Conservation (phyloP, 1,139 yeast genomes). For the Sugiyamaella neomexicana region DNA sequence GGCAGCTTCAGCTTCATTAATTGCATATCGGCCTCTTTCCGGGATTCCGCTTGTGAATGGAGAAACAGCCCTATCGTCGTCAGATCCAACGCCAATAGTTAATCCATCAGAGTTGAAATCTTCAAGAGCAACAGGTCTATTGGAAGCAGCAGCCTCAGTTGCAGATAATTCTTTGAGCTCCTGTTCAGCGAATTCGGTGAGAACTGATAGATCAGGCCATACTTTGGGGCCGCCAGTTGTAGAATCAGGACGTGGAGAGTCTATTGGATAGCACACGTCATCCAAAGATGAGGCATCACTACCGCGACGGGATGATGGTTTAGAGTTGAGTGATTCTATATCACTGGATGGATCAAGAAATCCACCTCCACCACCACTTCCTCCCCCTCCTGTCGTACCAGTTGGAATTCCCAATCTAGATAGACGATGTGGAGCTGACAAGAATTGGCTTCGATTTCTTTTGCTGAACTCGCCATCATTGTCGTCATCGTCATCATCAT, state of each 20-base stretch:
- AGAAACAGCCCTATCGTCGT: constrained; percentile 34
- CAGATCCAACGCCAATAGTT: constrained; percentile 1
- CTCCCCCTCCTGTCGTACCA: constrained; percentile 5
- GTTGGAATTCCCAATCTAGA: not conserved
- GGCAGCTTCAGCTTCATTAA: constrained; percentile 65
- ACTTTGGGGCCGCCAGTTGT: constrained; percentile 39
- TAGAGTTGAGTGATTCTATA: constrained; percentile 44
- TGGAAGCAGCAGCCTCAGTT: constrained; percentile 35
- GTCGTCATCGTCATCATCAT: constrained; percentile 10
- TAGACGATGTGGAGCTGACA: constrained; percentile 7
- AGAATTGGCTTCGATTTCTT: constrained; percentile 7
- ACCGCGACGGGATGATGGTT: constrained; percentile 71
- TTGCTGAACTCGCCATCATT: not conserved
- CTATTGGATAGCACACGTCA: constrained; percentile 84
- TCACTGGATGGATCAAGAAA: constrained; percentile 25
- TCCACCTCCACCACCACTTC: constrained; percentile 19
- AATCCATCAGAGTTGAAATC: constrained; percentile 29
- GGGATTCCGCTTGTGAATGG: constrained; percentile 23
- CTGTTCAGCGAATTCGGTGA: constrained; percentile 73
- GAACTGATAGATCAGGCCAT: constrained; percentile 82
- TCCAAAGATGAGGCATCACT: constrained; percentile 73
- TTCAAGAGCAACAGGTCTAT: constrained; percentile 26
- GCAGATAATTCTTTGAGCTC: constrained; percentile 54
- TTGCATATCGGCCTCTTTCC: constrained; percentile 38
- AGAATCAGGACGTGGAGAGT: constrained; percentile 47